These are phyloP conservation scores for Trametes punicea DNA, from an alignment of 768 basidiomycete genomes.

Conservation along the genomic window DNA sequence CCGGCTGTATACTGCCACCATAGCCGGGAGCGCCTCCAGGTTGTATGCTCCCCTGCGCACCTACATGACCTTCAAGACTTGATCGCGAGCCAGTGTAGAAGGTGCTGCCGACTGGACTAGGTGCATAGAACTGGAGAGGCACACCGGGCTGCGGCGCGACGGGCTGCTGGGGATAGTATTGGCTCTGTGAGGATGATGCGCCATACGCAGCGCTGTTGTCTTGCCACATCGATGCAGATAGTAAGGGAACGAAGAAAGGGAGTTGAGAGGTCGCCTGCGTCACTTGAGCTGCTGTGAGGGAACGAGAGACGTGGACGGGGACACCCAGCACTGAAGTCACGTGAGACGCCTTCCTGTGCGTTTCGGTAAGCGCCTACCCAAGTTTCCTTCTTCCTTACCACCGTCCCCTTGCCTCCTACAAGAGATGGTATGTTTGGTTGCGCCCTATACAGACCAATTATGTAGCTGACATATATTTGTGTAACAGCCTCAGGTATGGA, in stretches of 20 bases:
- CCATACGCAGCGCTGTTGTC: conserved; percentile 58
- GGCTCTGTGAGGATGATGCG: conserved; percentile 54
- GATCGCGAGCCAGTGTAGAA: conserved; percentile 72
- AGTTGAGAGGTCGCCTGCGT: conserved; percentile 7
- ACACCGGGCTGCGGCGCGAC: conserved; percentile 45
- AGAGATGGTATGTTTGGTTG: conserved; percentile 27
- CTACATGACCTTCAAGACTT: conserved; percentile 72
- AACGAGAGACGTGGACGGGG: conserved; percentile 16
- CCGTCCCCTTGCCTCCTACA: conserved; percentile 7
- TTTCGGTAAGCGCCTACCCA: background rate
- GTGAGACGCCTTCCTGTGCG: conserved; percentile 1
- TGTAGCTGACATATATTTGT: background rate
- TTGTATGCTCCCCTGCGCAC: conserved; percentile 50
- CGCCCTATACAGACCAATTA: background rate
- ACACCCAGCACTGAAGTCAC: conserved; percentile 15
- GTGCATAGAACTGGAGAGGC: conserved; percentile 77
- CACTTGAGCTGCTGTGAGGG: background rate
- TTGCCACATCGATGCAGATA: conserved; percentile 62
- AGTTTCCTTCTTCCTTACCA: conserved; percentile 1
- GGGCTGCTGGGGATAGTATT: conserved; percentile 45
- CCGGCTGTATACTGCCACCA: conserved; percentile 69
- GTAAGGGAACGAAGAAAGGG: background rate
- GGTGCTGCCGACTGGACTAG: conserved; percentile 50
- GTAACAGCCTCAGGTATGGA: conserved; percentile 62
- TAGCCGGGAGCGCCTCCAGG: conserved; percentile 47